Evolutionary conservation across 129 eudicot species (phyloP), one percentile per base, ranked within the genome.

Genomic region (Artemisia argyi): DNA sequence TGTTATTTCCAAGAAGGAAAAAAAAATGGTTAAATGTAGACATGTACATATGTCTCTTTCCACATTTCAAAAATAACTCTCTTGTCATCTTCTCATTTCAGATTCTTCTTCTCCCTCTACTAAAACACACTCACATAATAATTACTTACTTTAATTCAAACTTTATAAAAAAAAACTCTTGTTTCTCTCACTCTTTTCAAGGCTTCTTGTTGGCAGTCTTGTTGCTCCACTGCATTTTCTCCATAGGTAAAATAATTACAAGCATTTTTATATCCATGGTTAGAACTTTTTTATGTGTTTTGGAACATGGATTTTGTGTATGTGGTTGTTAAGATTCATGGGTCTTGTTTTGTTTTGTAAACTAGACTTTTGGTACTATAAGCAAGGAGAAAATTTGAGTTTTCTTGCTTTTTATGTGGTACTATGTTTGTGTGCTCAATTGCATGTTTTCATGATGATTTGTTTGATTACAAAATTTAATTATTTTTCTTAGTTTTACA

Each of bases 31-130:
- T 72, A 28, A 61, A 26, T 78, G 52, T 72, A 24, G 52, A 59
- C 61, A 72, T 79, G 58, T 61, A 68, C 32, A 56, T 52, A 56
- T 52, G 76, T 79, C 72, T 73, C 67, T 70, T 80, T 73, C 66
- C 47, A 42, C 49, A 46, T 54, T 75, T 70, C 75, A 80, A 71
- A 75, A 76, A 72, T 81, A 13, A 81, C 81, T 59, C 74, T 72
- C 78, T 81, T 81, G 81, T 81, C 85, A 61, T 66, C 78, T 65
- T 72, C 85, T 73, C 50, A 53, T 20, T 51, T 81, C 77, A 71
- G 55, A 73, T 69, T 69, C 79, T 62, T 61, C 78, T 61, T 53
- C 68, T 52, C 18, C 71, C 44, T 9, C 64, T 53, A 47, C 77
- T 16, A 5, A 26, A 49, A 57, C 6, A 11, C 56, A 16, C 24